phyloP scores from a whole-genome alignment of 768 basidiomycete genomes.

The Agrocybe pediades region DNA sequence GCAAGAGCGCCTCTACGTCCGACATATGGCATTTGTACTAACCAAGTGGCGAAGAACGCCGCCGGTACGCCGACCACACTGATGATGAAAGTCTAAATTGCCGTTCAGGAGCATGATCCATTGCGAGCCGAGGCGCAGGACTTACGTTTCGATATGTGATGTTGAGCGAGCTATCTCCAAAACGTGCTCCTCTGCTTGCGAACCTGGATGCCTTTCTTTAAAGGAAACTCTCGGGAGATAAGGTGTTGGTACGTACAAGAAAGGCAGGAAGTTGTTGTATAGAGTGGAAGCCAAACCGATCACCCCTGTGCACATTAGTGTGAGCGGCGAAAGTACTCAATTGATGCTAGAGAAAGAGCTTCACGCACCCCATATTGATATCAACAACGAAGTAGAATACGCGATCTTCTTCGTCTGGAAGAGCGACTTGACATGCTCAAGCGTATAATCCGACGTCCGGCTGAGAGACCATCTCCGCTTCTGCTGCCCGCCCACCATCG shows the following conservation, averaged over 20 bases:
- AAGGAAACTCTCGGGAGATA: background rate
- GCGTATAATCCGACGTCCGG: conserved; percentile 34
- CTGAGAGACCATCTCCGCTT: conserved; percentile 29
- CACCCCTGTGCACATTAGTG: conserved; percentile 41
- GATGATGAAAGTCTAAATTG: conserved; percentile 61
- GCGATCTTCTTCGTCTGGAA: conserved; percentile 68
- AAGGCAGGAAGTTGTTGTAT: conserved; percentile 48
- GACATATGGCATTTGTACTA: conserved; percentile 62
- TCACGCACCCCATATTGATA: conserved; percentile 47
- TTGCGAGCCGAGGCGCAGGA: background rate
- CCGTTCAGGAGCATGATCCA: background rate
- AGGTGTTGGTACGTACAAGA: conserved; percentile 15
- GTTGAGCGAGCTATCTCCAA: conserved; percentile 65
- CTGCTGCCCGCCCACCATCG: too few relatives aligned
- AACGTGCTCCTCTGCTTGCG: conserved; percentile 58
- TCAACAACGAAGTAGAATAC: conserved; percentile 64
- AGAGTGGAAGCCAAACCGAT: conserved; percentile 78
- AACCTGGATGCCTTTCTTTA: conserved; percentile 38
- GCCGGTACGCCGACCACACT: conserved; percentile 68
- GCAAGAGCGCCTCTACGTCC: conserved; percentile 72
- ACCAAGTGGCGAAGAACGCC: conserved; percentile 67
- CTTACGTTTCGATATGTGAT: conserved; percentile 73
- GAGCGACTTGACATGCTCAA: conserved; percentile 53
- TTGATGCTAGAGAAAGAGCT: background rate
- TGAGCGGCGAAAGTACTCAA: background rate